Base-by-base conservation (phyloP, 257 asterid species). In the Solanum medicagineum region DNA sequence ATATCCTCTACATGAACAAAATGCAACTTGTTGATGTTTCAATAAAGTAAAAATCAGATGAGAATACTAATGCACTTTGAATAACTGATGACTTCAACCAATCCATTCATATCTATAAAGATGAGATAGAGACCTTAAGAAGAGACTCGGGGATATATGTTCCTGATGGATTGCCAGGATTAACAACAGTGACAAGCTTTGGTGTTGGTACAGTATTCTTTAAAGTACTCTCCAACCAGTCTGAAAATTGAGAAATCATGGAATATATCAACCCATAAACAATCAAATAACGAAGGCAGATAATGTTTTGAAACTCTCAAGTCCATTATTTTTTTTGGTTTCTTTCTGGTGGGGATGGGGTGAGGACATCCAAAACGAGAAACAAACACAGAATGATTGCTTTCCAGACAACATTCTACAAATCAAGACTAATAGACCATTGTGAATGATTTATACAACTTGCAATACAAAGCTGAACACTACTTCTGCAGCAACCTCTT, bases 81-180 rank as follows among this genome's bases (percentile, higher is more conserved):
- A 75, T 29, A 57, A 32, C 53, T 8, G 17, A 26, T 0, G 29
- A 51, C 70, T 22, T 8, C 2, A 24, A 15, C n/a, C 15, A 49
- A 80, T 63, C 32, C 45, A 47, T 85, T 16, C 29, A 44, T 42
- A 66, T 29, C 56, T 20, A 57, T 26, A 60, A 42, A 84, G 68
- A 47, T 65, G 62, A 47, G 88, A 75, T 73, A 75, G 83, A 81
- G 70, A 97, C 99, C 99, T 90, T 90, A 63, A 97, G 99, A 92
- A 97, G 96, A 85, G 98, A 91, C 91, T 91, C 91, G 0, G 99
- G 99, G 84, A 97, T 92, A 89, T 91, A 97, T 80, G 99, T 97
- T 87, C 99, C 99, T 4, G 99, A 97, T 5, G 99, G 99, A 87
- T 97, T 97, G 83, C 99, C 99, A 1, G 99, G 99, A 93, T 97